Evolutionary conservation across 148 eudicot species (phyloP), one percentile per base, ranked within the genome.

Genomic region (Fallopia convolvulus): DNA sequence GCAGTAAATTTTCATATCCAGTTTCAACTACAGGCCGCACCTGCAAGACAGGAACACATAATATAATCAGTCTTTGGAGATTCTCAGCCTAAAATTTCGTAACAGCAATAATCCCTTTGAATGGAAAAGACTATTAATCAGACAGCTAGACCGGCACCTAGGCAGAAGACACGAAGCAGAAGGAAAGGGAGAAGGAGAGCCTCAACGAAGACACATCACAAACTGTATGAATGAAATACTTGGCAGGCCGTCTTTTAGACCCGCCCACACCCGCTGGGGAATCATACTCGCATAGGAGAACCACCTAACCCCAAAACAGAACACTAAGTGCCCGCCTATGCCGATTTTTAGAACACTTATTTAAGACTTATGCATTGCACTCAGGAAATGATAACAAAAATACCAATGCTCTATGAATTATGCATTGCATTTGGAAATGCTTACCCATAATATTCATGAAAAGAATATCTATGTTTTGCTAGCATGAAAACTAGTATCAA

Each of bases 1-100:
- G 98, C 79, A 94, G 80, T 18, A 94, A 6, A 80, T 90, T 94
- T 82, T 95, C 99, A 74, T 95, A 95, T 80, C 99, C 99, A 74
- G 99, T 95, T 90, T 95, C 99, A 40, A 95, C 99, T 21, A 92
- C 99, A 70, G 97, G 99, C 20, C 97, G 85, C 80, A 95, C 94
- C 99, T 95, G 90, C 81, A 83, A 79, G 32, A 76, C 75, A 77
- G 75, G 39, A 77, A 26, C 30, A 58, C 40, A 30, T 55, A 55
- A 13, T 26, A 26, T 26, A 26, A 1, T 26, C 30, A 26, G 30
- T 26, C 30, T 26, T 26, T 26, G 30, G 30, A 50, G 56, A n/a
- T 50, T 65, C 15, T 65, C 71, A 33, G 41, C 13, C 9, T 14
- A 65, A 65, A 32, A 26, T 65, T 32, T 6, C 26, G 14, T 33